These are phyloP conservation scores for Plasmodium blacklocki DNA, from an alignment of 169 alveolate genomes.

Conservation along the genomic window DNA sequence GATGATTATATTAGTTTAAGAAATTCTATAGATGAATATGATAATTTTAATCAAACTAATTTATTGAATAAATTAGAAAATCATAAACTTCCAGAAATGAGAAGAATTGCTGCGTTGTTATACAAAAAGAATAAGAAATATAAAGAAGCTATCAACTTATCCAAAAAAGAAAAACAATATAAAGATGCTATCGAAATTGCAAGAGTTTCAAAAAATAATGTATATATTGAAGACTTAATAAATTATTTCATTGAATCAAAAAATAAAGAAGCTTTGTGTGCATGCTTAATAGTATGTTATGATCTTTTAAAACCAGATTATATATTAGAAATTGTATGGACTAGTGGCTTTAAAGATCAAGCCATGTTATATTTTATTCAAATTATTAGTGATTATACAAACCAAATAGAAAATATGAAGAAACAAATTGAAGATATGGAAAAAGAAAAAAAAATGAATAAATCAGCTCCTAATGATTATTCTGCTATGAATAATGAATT, in stretches of 20 bases:
- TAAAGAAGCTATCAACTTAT: constrained; percentile 92
- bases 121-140: constrained; percentile 93
- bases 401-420: constrained; percentile 86
- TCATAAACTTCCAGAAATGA: constrained; percentile 97
- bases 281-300: constrained; percentile 97
- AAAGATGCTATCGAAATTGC: constrained; percentile 83
- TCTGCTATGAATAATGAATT: constrained; percentile 75
- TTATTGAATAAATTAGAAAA: constrained; percentile 93
- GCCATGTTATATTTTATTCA: constrained; percentile 98
- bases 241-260: constrained; percentile 91
- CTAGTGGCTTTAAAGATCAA: constrained; percentile 95
- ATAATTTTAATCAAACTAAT: constrained; percentile 96
- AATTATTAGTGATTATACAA: constrained; percentile 87
- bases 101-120: constrained; percentile 96
- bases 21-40: constrained; percentile 94
- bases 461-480: constrained; percentile 87
- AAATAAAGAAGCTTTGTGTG: constrained; percentile 96
- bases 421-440: constrained; percentile 86
- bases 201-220: constrained; percentile 82
- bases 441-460: constrained; percentile 88
- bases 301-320: constrained; percentile 97
- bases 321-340: constrained; percentile 99
- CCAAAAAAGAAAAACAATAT: constrained; percentile 88
- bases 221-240: constrained; percentile 93
- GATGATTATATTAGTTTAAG: constrained; percentile 96